phyloP scores from a whole-genome alignment of 2,329 filamentous ascomycete genomes.

The Alternaria gansuensis region DNA sequence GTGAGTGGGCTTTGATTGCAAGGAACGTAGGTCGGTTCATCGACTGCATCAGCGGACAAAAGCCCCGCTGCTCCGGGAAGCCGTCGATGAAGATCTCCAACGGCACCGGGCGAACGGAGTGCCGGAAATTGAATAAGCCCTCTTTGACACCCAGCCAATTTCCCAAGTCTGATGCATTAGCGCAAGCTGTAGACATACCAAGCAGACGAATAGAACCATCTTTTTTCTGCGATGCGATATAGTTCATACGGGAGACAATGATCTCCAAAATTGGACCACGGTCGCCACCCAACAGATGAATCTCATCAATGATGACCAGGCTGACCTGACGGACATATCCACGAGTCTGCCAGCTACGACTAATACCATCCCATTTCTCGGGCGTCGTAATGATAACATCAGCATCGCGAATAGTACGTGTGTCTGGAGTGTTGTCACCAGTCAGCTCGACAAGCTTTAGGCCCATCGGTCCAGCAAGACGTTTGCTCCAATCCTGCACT shows the following conservation, averaged over 20 bases:
- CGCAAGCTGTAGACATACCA: constrained; percentile 99
- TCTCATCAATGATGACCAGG: constrained; percentile 97
- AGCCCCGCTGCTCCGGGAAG: constrained; percentile 92
- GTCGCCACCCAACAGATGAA: constrained; percentile 95
- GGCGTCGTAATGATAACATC: constrained; percentile 99
- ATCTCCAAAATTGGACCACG: constrained; percentile 98
- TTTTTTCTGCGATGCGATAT: constrained; percentile 93
- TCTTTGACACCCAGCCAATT: constrained; percentile 98
- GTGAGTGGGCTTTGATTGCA: constrained; percentile 95
- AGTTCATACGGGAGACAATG: constrained; percentile 94
- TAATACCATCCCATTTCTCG: constrained; percentile 99
- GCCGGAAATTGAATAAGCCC: constrained; percentile 93
- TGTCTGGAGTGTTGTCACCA: constrained; percentile 97
- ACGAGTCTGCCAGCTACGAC: constrained; percentile 97
- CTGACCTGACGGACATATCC: constrained; percentile 95
- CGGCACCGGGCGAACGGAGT: constrained; percentile 95
- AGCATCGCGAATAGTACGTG: constrained; percentile 90
- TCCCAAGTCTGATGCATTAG: constrained; percentile 90
- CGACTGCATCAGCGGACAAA: constrained; percentile 97
- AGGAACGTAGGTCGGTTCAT: constrained; percentile 98
- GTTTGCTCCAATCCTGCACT: constrained; percentile 90
- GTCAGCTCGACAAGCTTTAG: constrained; percentile 94
- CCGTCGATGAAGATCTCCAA: constrained; percentile 97
- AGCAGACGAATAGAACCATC: constrained; percentile 83
- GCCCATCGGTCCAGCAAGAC: constrained; percentile 83